A percentile compares a stretch with the other conserved stretches of the same genome.
These are phyloP conservation scores for Trichomonascus vanleenenianus DNA, from an alignment of 805 yeast species.

Conservation along the genomic window DNA sequence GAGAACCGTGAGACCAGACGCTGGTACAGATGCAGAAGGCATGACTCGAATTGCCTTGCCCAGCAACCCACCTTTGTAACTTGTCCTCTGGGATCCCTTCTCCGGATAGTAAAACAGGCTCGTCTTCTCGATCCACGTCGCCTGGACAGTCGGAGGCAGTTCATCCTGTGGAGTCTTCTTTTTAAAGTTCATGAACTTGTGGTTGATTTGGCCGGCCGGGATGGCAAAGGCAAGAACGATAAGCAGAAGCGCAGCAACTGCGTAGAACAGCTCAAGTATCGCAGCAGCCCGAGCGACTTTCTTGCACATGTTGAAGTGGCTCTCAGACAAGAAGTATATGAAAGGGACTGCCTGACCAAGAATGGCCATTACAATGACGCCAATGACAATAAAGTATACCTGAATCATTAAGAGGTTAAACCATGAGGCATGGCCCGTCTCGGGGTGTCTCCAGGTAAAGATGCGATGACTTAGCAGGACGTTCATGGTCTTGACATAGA, in stretches of 20 bases:
- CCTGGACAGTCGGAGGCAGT: constrained; percentile 39
- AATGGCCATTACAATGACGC: constrained; percentile 58
- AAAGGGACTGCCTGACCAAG: constrained; percentile 56
- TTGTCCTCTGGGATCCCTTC: constrained; percentile 35
- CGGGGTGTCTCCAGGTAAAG: constrained; percentile 73
- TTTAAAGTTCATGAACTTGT: constrained; percentile 11
- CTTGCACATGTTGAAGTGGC: constrained; percentile 43
- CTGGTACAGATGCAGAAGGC: constrained; percentile 44
- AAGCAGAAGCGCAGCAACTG: constrained; percentile 44
- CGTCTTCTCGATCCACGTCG: constrained; percentile 73
- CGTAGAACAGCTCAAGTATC: constrained; percentile 41
- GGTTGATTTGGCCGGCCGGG: constrained; percentile 48
- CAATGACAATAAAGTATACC: constrained; percentile 47
- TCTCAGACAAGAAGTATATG: constrained; percentile 42
- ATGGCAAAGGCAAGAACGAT: constrained; percentile 45
- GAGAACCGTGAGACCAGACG: constrained; percentile 39
- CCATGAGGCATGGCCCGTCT: constrained; percentile 44
- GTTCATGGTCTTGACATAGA: constrained; percentile 51
- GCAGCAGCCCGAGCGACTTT: constrained; percentile 48
- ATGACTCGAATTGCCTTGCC: constrained; percentile 53
- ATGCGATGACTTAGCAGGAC: constrained; percentile 62
- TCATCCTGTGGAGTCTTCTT: constrained; percentile 4
- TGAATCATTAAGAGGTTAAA: constrained; percentile 36
- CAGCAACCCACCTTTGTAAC: constrained; percentile 40
- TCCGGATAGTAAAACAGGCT: constrained; percentile 50